Base-by-base conservation (phyloP, 164 flowering plant genomes). In the Kingdonia uniflora region DNA sequence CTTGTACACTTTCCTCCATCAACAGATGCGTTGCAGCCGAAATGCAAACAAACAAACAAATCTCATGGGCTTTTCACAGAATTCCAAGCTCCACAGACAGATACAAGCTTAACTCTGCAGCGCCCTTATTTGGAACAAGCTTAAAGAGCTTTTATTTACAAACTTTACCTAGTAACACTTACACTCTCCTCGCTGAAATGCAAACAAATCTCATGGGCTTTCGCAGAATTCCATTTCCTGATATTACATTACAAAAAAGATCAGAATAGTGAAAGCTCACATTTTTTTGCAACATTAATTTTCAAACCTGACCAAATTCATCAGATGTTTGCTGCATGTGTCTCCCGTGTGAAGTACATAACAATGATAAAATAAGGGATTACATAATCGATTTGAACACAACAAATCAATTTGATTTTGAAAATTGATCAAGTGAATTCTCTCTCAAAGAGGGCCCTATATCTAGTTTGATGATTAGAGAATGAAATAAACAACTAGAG, bases 141-240 rank as follows among this genome's bases (percentile, higher is more conserved):
- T 62, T 14, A 24, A 56, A 41, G 12, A 54, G 26, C 19, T 49
- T 24, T 57, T 55, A 62, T 62, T 56, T 62, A 62, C 65, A 62
- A 14, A 40, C 20, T 42, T 25, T 1, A n/a, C 26, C 8, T 23
- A 45, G 14, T 1, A 25, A 15, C 15, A 23, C 1, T 13, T 51
- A 14, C 37, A 6, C 26, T 51, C 23, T 20, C 39, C 24, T 23
- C 42, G 29, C 4, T 21, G 7, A 14, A 1, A 22, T 13, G 41
- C 12, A 4, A 11, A 62, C n/a, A 22, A 17, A 22, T 2, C 45
- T 57, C 16, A 66, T 13, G 66, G 70, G 59, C 65, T 61, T 57
- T 66, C 70, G 19, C 70, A 57, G 62, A 66, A 66, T 20, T 66
- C 65, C 70, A 66, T 66, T 43, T 66, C 70, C 70, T 66, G 53